phyloP scores from a whole-genome alignment of 75 land plant species.

The Gnetum montanum region DNA sequence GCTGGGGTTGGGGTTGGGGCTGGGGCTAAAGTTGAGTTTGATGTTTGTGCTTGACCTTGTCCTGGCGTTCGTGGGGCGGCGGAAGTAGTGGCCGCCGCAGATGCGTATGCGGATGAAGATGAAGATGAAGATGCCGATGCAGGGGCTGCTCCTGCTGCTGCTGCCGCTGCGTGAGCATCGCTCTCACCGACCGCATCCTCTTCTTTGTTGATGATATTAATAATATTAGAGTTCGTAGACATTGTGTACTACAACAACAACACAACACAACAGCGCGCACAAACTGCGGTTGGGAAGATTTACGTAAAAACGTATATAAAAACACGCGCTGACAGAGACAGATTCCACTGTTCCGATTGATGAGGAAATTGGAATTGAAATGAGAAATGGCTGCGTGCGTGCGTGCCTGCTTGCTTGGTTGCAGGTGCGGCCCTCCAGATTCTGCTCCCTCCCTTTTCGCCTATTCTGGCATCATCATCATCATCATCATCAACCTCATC shows the following conservation, averaged over 20 bases:
- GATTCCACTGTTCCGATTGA: constrained; percentile 8
- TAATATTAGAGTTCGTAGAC: background rate
- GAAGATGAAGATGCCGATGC: background rate
- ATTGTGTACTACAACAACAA: background rate
- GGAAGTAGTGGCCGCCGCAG: background rate
- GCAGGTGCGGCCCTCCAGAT: too few species aligned
- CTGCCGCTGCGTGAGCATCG: background rate
- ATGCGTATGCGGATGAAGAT: too few species aligned
- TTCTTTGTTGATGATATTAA: background rate
- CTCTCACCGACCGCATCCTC: background rate
- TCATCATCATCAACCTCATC: too few species aligned
- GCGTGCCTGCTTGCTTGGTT: too few species aligned
- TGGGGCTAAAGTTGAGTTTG: background rate
- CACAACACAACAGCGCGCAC: background rate
- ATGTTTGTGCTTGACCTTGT: background rate
- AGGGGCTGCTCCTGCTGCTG: background rate
- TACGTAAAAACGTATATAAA: too few species aligned
- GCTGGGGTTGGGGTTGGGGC: background rate
- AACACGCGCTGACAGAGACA: constrained; percentile 10
- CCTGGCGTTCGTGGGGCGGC: background rate
- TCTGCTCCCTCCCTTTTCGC: too few species aligned
- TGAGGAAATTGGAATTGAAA: too few species aligned
- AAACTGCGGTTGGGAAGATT: background rate
- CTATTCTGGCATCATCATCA: too few species aligned
- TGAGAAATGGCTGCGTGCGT: too few species aligned